A percentile compares a stretch with the other conserved stretches of the same genome.
Evolutionary conservation across 768 basidiomycete genomes (phyloP).

Genomic region (Tubosaeta sp.): DNA sequence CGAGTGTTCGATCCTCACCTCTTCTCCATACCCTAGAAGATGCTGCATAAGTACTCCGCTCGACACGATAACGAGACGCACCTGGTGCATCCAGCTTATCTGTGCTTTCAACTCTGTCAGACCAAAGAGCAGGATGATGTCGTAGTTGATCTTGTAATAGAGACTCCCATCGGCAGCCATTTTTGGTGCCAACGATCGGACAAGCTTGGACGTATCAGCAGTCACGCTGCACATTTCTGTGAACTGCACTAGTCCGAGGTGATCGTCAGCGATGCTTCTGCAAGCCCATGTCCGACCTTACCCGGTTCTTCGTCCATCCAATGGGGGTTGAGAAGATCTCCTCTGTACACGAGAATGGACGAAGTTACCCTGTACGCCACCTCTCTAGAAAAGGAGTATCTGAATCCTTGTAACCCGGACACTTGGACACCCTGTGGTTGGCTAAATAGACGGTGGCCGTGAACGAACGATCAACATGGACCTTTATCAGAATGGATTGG

Average conservation of each 20-base stretch:
- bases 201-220: constrained; percentile 8
- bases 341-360: constrained; percentile 16
- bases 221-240: constrained; percentile 8
- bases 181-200: neutral
- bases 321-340: neutral
- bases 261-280: neutral
- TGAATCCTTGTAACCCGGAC: constrained; percentile 20
- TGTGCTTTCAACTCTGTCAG: constrained; percentile 44
- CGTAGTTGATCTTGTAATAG: constrained; percentile 21
- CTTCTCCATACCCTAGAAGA: constrained; percentile 3
- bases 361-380: too few species aligned
- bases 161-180: neutral
- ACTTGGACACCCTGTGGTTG: constrained; percentile 12
- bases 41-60: neutral
- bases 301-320: constrained; percentile 17
- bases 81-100: constrained; percentile 38
- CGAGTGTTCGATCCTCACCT: neutral
- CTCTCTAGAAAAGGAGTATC: neutral
- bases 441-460: neutral
- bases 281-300: neutral
- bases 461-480: neutral
- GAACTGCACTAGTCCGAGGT: constrained; percentile 2
- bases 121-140: constrained; percentile 39
- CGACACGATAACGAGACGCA: neutral
- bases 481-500: constrained; percentile 33